Conservation (phyloP, 495 filamentous ascomycete species). For the Aspergillus sclerotiicarbonarius region DNA sequence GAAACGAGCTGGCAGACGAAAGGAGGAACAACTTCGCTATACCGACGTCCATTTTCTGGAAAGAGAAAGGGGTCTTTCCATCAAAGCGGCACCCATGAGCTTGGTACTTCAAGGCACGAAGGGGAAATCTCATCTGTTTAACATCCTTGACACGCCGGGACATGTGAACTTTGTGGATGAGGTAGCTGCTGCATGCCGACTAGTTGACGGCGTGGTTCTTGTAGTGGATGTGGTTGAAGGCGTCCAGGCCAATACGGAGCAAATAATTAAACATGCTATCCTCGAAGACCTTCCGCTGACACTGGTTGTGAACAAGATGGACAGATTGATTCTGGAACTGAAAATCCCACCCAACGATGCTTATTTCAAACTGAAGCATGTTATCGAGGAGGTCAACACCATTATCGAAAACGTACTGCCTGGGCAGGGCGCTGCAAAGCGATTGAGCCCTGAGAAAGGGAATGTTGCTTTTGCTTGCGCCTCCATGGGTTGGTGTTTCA, state of each 20-base stretch:
- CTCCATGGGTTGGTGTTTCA: conserved; percentile 95
- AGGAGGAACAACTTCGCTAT: conserved; percentile 89
- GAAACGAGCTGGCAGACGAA: conserved; percentile 73
- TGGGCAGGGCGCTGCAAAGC: conserved; percentile 72
- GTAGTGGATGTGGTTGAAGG: conserved; percentile 98
- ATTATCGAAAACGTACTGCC: conserved; percentile 86
- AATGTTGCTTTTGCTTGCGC: conserved; percentile 95
- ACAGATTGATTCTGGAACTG: conserved; percentile 89
- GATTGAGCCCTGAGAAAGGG: conserved; percentile 92
- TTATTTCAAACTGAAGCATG: conserved; percentile 98
- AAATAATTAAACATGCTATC: conserved; percentile 93
- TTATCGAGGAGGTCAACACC: conserved; percentile 96
- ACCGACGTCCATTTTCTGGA: conserved; percentile 90
- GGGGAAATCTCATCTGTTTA: conserved; percentile 94
- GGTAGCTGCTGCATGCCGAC: conserved; percentile 79
- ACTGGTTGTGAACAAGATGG: conserved; percentile 94
- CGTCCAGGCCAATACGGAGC: conserved; percentile 92
- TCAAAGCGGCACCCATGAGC: conserved; percentile 94
- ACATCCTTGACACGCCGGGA: conserved; percentile 92
- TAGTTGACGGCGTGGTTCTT: conserved; percentile 88
- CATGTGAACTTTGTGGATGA: conserved; percentile 99
- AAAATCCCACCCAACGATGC: conserved; percentile 93
- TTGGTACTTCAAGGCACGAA: conserved; percentile 81
- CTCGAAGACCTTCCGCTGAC: conserved; percentile 86
- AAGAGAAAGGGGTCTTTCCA: conserved; percentile 84